Evolutionary conservation across 768 basidiomycete genomes (phyloP), one percentile per base, ranked within the genome.

Genomic region (Lyophyllum shimeji): DNA sequence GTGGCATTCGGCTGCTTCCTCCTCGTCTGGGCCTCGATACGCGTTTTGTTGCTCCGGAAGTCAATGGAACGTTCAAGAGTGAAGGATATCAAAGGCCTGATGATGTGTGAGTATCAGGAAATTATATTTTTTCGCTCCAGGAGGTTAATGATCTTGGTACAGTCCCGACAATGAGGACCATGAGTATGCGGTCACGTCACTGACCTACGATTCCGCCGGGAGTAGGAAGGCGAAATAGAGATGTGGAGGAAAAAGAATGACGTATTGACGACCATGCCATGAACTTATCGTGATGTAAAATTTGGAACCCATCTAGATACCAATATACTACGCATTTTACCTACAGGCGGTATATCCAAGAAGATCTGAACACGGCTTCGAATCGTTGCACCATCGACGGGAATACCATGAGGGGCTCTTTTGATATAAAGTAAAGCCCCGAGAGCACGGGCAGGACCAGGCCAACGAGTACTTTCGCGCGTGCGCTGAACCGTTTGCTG

Each of bases 81-180:
- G 37, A 84, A 83, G 62, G 83, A 85, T 67, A 85, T 87, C 61
- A 81, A 79, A 56, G 85, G 85, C 1, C 69, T 88, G 29, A 82
- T 82, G 82, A 87, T 88, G 86, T 85, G 85, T 86, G 75, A 61
- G 85, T 80, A 21, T 15, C 29, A 45, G 48, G 20, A 43, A 18
- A 48, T 47, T 23, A 23, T 45, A 45, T n/a, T 37, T 5, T 43
- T 23, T 51, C 15, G 9, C 5, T 23, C 34, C 7, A 52, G 17
- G 34, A 18, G 42, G 53, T 69, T 55, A 66, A 49, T 51, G 0
- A 27, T 29, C 20, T 53, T 44, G 42, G 59, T 49, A 13, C 52
- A 84, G 83, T 83, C 80, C 83, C 83, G 23, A 84, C 83, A 11
- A 84, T 84, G 82, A 70, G 82, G 50, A 84, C 82, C 7, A 81